Base-by-base conservation (phyloP, 2,329 filamentous ascomycete species). In the Alternaria triticimaculans region DNA sequence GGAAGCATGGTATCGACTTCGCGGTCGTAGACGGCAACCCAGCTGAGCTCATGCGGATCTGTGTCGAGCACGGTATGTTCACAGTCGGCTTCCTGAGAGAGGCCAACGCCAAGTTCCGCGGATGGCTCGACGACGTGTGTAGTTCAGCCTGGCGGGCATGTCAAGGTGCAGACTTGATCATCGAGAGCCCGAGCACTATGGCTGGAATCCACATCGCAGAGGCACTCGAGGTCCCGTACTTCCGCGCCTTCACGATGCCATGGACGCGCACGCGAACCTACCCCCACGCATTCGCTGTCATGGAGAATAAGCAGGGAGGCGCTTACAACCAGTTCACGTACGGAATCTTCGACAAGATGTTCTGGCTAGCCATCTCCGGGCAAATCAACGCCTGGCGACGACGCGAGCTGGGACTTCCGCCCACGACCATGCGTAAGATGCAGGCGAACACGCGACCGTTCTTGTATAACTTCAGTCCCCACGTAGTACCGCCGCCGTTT, bases 401-500 rank as follows among this genome's bases (percentile, higher is more conserved):
- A 78, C 91, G 89, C 68, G 87, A 90, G 23, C 86, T 99, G 6
- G 88, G 89, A 0, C 83, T 99, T 26, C 92, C 90, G 55, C 90
- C 89, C 67, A 99, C 96, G 2, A 93, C 84, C 62, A 83, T 97
- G 46, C 92, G 96, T 77, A 97, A 94, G 82, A 89, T 99, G 88
- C 94, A 97, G 81, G 90, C 92, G 3, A 97, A 97, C 83, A 96
- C 97, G 78, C 93, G 97, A n/a, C 96, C 96, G 0, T 99, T 99
- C 80, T 81, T 99, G 49, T 99, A 99, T 84, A 98, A 97, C 81
- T 98, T 97, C 79, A 97, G 93, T 60, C 93, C 94, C 1, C 92
- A 89, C 11, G 96, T 99, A 12, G 96, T 99, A n/a, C 89, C 92
- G 3, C 95, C 94, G 26, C 96, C 96, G 15, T 85, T 97, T 2